Conservation (phyloP, 371 early-diverging fungal species). For the Dinochytrium kinnereticum region DNA sequence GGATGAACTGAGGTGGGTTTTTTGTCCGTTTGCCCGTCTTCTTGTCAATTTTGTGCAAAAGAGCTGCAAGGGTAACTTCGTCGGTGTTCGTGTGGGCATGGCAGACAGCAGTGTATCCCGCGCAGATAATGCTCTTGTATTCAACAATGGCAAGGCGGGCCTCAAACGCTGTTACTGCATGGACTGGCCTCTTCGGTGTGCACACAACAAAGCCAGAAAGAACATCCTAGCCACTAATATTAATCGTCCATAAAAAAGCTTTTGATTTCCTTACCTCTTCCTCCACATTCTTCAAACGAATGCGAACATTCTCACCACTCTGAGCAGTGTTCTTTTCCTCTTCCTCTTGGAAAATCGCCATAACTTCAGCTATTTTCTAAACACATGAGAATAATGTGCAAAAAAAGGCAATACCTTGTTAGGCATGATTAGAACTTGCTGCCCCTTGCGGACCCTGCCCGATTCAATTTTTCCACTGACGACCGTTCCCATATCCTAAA, state of each 20-base stretch:
- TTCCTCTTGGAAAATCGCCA: constrained; percentile 81
- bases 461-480: constrained; percentile 96
- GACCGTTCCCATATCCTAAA: constrained; percentile 93
- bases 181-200: constrained; percentile 76
- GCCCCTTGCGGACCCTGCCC: constrained; percentile 86
- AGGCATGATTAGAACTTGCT: constrained; percentile 87
- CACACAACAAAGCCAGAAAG: constrained; percentile 88
- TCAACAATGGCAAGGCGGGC: constrained; percentile 91
- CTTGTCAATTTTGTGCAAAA: constrained; percentile 88
- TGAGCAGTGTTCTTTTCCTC: constrained; percentile 77
- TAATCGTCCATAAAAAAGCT: not conserved
- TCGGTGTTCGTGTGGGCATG: constrained; percentile 90
- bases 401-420: constrained; percentile 65
- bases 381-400: not conserved
- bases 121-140: constrained; percentile 92
- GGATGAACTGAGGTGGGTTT: constrained; percentile 90
- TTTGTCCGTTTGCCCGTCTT: constrained; percentile 74
- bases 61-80: constrained; percentile 79
- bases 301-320: constrained; percentile 92
- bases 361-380: constrained; percentile 69
- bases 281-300: constrained; percentile 90
- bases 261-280: constrained; percentile 71
- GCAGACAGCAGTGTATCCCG: constrained; percentile 88
- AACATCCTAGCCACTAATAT: constrained; percentile 60
- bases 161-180: constrained; percentile 77